Conservation (phyloP, 169 alveolate genomes). For the Eimeria brunetti region DNA sequence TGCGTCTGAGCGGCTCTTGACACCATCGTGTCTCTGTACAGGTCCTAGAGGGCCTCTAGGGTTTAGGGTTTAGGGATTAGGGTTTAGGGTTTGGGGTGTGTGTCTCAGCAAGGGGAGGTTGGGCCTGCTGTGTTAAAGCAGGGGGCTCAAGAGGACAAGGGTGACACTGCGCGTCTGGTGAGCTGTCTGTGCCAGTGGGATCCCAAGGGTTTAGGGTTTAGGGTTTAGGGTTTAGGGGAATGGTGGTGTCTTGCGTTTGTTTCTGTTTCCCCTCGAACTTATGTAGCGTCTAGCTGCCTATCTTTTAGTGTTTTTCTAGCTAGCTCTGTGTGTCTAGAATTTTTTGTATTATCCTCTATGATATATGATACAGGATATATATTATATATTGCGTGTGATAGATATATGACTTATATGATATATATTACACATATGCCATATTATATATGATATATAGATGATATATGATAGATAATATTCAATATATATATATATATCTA, state of each 20-base stretch:
- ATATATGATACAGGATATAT: too few relatives aligned
- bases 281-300: too few relatives aligned
- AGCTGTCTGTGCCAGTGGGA: neutral
- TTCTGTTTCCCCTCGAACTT: too few relatives aligned
- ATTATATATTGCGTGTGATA: too few relatives aligned
- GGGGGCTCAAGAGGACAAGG: slow-evolving; percentile 83
- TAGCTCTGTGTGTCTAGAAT: too few relatives aligned
- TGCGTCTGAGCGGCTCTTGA: slow-evolving; percentile 17
- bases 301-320: too few relatives aligned
- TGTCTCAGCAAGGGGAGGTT: slow-evolving; percentile 46
- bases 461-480: too few relatives aligned
- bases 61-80: slow-evolving; percentile 5
- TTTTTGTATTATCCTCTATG: too few relatives aligned
- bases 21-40: neutral
- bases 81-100: slow-evolving; percentile 37
- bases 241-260: too few relatives aligned
- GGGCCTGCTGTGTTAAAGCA: slow-evolving; percentile 77
- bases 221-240: neutral
- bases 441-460: too few relatives aligned
- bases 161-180: slow-evolving; percentile 82
- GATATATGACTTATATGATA: too few relatives aligned
- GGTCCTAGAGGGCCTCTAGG: neutral
- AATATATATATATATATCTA: neutral
- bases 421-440: too few relatives aligned
- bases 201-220: neutral